Base-by-base conservation (phyloP, 2,329 filamentous ascomycete genomes). In the Penicillium hordei region DNA sequence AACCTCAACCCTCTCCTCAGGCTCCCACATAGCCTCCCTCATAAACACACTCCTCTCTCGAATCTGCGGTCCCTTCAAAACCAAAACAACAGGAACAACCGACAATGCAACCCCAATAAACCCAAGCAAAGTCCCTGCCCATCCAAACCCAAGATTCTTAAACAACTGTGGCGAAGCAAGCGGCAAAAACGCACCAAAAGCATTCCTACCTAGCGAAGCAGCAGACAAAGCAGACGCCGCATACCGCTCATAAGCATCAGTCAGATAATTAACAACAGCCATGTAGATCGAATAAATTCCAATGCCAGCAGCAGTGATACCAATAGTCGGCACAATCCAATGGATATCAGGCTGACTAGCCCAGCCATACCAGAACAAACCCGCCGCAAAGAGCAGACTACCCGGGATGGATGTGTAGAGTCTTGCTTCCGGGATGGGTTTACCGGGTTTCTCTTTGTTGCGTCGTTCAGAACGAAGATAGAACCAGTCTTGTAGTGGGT, bases 241-340 rank as follows among this genome's bases (percentile, higher is more conserved):
- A 53, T 79, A 80, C 36, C 77, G 72, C 34, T 79, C 77, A 58
- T 82, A 82, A 0, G 79, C 76, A 59, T 82, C 79, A 2, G 75
- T 76, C 25, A 79, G 67, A 49, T 80, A 80, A 15, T 82, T 82
- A 5, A 80, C 74, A 3, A 78, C 80, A 23, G 78, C 78, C 62
- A 82, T 74, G 55, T 78, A 75, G 12, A 80, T 81, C 10, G 71
- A 72, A 31, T 75, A 76, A 1, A 80, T 78, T 4, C 70, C 75
- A 27, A 78, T 61, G 0, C 78, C 78, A 0, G 76, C 71, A 12
- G 73, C 68, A 1, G 68, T 73, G 2, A 76, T 64, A 0, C 69
- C 70, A 0, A 65, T 59, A 1, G 68, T 68, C 0, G 73, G 72
- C 2, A 74, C 72, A 13, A 75, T 75, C 73, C 73, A 75, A 40